phyloP scores from a whole-genome alignment of 306 rosid genomes.

The Vigna trinervia region DNA sequence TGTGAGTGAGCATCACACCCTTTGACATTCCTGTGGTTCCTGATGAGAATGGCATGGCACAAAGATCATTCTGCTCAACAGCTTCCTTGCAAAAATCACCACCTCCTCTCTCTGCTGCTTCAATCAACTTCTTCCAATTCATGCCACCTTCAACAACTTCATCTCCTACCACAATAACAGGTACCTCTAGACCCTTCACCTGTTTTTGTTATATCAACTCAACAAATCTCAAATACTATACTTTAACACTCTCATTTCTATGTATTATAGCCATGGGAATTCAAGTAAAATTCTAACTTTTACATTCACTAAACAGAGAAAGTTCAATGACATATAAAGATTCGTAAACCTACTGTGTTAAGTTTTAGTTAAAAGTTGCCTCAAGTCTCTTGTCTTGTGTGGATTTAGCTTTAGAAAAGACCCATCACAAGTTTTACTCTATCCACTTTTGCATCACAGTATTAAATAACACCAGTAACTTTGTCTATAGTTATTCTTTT shows the following conservation, averaged over 20 bases:
- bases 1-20: constrained; percentile 93
- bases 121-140: constrained; percentile 79
- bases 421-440: too few relatives aligned
- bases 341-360: too few relatives aligned
- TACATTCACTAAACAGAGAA: too few relatives aligned
- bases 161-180: constrained; percentile 70
- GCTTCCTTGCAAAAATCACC: constrained; percentile 37
- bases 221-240: neutral
- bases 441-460: too few relatives aligned
- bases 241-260: neutral
- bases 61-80: constrained; percentile 68
- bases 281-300: too few relatives aligned
- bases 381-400: too few relatives aligned
- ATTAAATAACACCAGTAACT: too few relatives aligned
- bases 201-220: constrained; percentile 40
- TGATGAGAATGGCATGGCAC: constrained; percentile 97
- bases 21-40: constrained; percentile 93
- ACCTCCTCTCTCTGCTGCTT: constrained; percentile 75
- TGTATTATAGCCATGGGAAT: too few relatives aligned
- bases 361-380: too few relatives aligned
- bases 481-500: too few relatives aligned
- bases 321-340: too few relatives aligned
- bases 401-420: too few relatives aligned
- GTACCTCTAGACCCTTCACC: constrained; percentile 72
- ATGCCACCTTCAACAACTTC: constrained; percentile 72